A percentile compares a stretch with the other conserved stretches of the same genome.
These are phyloP conservation scores for Cadophora luteo-olivacea DNA, from an alignment of 2,329 filamentous ascomycete genomes.

Conservation along the genomic window DNA sequence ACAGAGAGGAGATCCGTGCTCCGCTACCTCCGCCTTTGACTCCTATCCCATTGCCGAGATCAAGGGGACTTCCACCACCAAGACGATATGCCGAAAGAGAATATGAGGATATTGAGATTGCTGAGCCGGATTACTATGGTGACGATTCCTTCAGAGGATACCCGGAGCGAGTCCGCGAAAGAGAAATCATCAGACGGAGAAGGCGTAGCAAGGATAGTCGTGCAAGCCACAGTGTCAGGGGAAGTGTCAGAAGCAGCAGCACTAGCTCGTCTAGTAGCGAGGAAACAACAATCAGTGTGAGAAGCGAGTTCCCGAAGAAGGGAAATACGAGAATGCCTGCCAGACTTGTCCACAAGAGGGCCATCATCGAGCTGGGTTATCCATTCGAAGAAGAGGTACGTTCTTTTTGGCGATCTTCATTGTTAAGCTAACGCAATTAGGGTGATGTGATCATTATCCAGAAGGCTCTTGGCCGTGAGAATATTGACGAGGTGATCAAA, in stretches of 20 bases:
- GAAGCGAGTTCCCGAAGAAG: conserved; percentile 75
- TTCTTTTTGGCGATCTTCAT: conserved; percentile 17
- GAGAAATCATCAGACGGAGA: conserved; percentile 60
- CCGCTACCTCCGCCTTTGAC: conserved; percentile 48
- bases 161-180: conserved; percentile 65
- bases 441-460: conserved; percentile 82
- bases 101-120: conserved; percentile 70
- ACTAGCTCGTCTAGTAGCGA: conserved; percentile 52
- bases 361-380: conserved; percentile 84
- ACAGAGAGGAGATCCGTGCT: conserved; percentile 55
- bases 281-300: conserved; percentile 55
- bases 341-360: conserved; percentile 78
- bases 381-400: conserved; percentile 85
- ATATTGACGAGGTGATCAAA: conserved; percentile 89
- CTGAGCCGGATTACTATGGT: conserved; percentile 71
- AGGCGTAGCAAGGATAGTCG: conserved; percentile 41
- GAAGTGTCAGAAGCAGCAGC: conserved; percentile 47
- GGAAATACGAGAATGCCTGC: conserved; percentile 90
- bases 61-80: conserved; percentile 65
- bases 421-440: conserved; percentile 54
- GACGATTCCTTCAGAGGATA: conserved; percentile 75
- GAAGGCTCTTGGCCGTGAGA: conserved; percentile 84
- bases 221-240: conserved; percentile 38
- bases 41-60: conserved; percentile 73
- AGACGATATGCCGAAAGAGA: conserved; percentile 62